A percentile compares a stretch with the other conserved stretches of the same genome.
Evolutionary conservation across 192 early-diverging fungal genomes (phyloP).

Genomic region (Coemansia sp.): DNA sequence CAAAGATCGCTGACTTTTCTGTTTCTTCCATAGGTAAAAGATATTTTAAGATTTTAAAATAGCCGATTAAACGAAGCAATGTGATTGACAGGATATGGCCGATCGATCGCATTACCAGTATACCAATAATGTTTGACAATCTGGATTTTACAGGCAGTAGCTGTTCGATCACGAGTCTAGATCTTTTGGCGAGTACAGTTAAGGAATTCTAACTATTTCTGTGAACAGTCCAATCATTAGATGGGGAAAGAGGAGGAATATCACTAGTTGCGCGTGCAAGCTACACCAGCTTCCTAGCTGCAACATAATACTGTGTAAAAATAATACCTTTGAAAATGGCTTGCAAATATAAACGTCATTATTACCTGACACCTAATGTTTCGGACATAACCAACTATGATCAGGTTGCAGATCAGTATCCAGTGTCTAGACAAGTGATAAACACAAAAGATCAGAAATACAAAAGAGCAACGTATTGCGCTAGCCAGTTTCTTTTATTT

Average conservation of each 20-base stretch:
- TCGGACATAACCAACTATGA: not conserved
- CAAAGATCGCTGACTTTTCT: not conserved
- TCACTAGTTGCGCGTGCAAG: not conserved
- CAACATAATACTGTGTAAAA: too few relatives aligned
- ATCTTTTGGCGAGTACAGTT: not conserved
- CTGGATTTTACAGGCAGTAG: not conserved
- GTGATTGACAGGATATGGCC: not conserved
- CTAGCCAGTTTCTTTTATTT: not conserved
- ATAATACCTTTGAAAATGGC: too few relatives aligned
- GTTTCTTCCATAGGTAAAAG: not conserved
- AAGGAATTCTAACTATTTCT: not conserved
- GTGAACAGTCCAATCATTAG: not conserved
- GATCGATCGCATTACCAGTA: not conserved
- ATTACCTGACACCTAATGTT: too few relatives aligned
- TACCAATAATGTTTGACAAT: too few relatives aligned
- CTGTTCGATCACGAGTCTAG: not conserved
- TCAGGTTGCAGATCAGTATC: not conserved
- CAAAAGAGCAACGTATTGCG: not conserved
- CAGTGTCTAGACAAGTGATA: not conserved
- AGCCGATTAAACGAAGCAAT: not conserved
- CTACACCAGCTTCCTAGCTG: not conserved
- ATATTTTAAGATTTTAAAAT: not conserved
- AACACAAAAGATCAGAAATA: not conserved
- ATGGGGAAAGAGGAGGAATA: not conserved
- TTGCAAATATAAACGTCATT: too few relatives aligned